These are phyloP conservation scores for Rhizopogon vulgaris DNA, from an alignment of 768 basidiomycete genomes.

Conservation along the genomic window DNA sequence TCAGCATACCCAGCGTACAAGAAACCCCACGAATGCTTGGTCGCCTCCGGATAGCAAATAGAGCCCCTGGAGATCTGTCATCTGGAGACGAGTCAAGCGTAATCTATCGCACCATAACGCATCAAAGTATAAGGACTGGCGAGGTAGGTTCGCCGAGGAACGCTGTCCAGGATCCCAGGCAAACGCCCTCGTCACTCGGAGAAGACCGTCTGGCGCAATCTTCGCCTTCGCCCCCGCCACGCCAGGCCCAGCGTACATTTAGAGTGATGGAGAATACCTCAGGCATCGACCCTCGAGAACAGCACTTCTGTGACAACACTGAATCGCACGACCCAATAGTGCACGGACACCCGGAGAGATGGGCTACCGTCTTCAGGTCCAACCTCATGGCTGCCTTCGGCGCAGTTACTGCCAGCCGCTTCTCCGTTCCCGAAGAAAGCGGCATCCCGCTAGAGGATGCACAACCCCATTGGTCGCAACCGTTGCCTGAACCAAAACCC, in stretches of 20 bases:
- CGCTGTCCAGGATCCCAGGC: constrained; percentile 13
- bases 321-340: not conserved
- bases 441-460: not conserved
- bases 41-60: constrained; percentile 42
- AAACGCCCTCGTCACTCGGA: constrained; percentile 19
- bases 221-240: constrained; percentile 12
- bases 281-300: constrained; percentile 9
- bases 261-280: constrained; percentile 4
- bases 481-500: constrained; percentile 5
- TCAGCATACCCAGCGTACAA: constrained; percentile 17
- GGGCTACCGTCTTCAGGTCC: constrained; percentile 37
- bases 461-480: constrained; percentile 1
- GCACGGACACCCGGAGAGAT: constrained; percentile 21
- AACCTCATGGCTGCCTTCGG: constrained; percentile 45
- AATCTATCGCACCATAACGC: not conserved
- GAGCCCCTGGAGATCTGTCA: constrained; percentile 38
- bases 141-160: constrained; percentile 14
- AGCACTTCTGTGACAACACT: not conserved
- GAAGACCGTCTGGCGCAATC: constrained; percentile 22
- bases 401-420: constrained; percentile 40
- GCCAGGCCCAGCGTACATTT: constrained; percentile 5
- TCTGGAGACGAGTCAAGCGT: constrained; percentile 23
- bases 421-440: not conserved
- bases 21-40: constrained; percentile 34
- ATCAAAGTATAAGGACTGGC: not conserved